Percentiles rank a stretch among this genome's conserved stretches.
These are phyloP conservation scores for Papiliotrema flavescens DNA, from an alignment of 1,284 basidiomycete species.

Conservation along the genomic window DNA sequence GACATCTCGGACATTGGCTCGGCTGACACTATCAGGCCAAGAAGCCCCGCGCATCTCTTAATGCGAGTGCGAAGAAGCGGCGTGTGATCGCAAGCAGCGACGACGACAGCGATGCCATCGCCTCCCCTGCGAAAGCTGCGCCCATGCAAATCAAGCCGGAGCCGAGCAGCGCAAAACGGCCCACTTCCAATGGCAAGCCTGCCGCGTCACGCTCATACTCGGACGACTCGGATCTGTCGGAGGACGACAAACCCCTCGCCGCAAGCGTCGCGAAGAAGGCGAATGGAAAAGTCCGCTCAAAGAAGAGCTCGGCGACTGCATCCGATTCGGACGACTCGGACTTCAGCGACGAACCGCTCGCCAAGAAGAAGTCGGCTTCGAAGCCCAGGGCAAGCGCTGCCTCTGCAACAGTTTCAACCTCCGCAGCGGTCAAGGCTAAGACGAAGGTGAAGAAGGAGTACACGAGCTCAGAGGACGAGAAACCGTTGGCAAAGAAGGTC, in stretches of 20 bases:
- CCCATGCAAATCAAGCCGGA: conserved; percentile 3
- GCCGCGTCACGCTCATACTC: conserved; percentile 1
- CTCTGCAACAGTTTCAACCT: not conserved
- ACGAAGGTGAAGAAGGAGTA: too few relatives aligned
- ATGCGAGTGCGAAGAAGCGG: conserved; percentile 25
- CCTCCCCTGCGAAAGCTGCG: conserved; percentile 6
- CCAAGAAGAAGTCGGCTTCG: not conserved
- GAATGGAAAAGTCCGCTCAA: not conserved
- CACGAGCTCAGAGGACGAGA: conserved; percentile 8
- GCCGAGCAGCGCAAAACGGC: conserved; percentile 8
- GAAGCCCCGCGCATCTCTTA: conserved; percentile 14
- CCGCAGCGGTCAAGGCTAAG: not conserved
- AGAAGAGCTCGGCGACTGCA: not conserved
- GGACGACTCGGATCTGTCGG: conserved; percentile 28
- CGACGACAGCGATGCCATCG: conserved; percentile 27
- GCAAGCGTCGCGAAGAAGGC: not conserved
- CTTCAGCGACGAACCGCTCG: not conserved
- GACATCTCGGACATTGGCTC: too few relatives aligned
- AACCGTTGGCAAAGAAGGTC: conserved; percentile 26
- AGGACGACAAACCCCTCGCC: conserved; percentile 20
- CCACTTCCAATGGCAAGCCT: conserved; percentile 6
- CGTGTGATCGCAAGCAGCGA: conserved; percentile 37
- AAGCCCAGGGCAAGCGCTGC: not conserved
- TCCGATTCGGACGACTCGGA: not conserved
- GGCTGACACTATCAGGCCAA: conserved; percentile 17